Conservation (phyloP, 2,329 filamentous ascomycete genomes). For the Hymenoscyphus occultus region DNA sequence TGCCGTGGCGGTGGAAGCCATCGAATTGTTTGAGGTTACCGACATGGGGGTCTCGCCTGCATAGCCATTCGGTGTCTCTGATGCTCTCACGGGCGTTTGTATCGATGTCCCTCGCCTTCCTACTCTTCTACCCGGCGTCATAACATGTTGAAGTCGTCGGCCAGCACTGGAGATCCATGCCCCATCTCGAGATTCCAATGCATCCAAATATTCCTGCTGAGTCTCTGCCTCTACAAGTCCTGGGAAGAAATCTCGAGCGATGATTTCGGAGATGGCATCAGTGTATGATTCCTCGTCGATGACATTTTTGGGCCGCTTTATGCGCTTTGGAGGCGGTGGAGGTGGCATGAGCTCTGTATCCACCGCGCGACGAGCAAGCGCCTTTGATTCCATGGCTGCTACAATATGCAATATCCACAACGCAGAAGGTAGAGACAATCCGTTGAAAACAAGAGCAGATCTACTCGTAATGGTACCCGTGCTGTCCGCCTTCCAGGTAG, state of each 20-base stretch:
- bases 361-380: constrained; percentile 59
- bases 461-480: neutral
- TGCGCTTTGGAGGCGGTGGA: constrained; percentile 87
- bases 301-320: constrained; percentile 84
- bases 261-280: constrained; percentile 85
- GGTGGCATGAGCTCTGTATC: constrained; percentile 81
- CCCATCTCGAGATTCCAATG: constrained; percentile 78
- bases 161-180: constrained; percentile 84
- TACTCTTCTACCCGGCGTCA: constrained; percentile 68
- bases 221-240: constrained; percentile 81
- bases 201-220: constrained; percentile 89
- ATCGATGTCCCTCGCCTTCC: constrained; percentile 36
- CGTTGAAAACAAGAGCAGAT: neutral
- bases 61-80: constrained; percentile 63
- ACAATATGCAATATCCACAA: neutral
- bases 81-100: constrained; percentile 34
- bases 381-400: constrained; percentile 43
- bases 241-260: constrained; percentile 94
- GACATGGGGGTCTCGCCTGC: constrained; percentile 72
- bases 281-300: constrained; percentile 95
- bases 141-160: constrained; percentile 68
- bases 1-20: constrained; percentile 37
- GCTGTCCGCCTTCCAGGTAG: neutral
- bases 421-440: neutral
- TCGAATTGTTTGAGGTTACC: constrained; percentile 40